These are phyloP conservation scores for Exophiala phaeomuriformis DNA, from an alignment of 2,329 filamentous ascomycete genomes.

Conservation along the genomic window DNA sequence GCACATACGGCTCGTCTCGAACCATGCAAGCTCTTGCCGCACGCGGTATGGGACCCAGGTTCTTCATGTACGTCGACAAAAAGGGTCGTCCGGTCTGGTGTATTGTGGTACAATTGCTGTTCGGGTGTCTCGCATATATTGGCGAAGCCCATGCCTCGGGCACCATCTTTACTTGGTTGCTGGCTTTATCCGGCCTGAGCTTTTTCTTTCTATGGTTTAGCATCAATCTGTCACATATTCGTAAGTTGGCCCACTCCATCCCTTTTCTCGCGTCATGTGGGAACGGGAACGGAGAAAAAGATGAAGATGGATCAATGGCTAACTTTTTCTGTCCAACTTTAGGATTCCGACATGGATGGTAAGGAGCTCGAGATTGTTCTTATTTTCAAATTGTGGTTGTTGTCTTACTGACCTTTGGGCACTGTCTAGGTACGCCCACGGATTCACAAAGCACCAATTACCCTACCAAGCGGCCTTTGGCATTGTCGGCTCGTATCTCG, in stretches of 20 bases:
- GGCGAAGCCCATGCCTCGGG: conserved; percentile 44
- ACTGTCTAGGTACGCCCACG: conserved; percentile 43
- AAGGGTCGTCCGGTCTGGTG: conserved; percentile 71
- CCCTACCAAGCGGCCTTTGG: conserved; percentile 77
- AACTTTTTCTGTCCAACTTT: background rate
- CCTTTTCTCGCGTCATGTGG: background rate
- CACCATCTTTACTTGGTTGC: conserved; percentile 69
- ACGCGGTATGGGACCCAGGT: conserved; percentile 58
- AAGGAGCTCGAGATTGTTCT: conserved; percentile 2
- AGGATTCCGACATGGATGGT: conserved; percentile 67
- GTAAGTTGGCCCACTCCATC: conserved; percentile 31
- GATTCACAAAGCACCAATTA: conserved; percentile 64
- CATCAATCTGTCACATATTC: conserved; percentile 57
- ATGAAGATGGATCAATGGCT: background rate
- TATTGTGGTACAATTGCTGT: conserved; percentile 57
- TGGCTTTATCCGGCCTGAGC: conserved; percentile 64
- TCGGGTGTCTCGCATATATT: conserved; percentile 74
- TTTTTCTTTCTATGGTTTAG: conserved; percentile 64
- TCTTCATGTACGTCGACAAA: conserved; percentile 74
- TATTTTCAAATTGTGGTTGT: background rate
- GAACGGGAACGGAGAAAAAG: background rate
- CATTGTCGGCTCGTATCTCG: conserved; percentile 70
- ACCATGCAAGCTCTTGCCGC: conserved; percentile 75
- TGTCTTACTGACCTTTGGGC: background rate
- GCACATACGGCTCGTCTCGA: conserved; percentile 83